A percentile compares a stretch with the other conserved stretches of the same genome.
phyloP scores from a whole-genome alignment of 2,329 filamentous ascomycete genomes.

The Waltergamsia citrina region DNA sequence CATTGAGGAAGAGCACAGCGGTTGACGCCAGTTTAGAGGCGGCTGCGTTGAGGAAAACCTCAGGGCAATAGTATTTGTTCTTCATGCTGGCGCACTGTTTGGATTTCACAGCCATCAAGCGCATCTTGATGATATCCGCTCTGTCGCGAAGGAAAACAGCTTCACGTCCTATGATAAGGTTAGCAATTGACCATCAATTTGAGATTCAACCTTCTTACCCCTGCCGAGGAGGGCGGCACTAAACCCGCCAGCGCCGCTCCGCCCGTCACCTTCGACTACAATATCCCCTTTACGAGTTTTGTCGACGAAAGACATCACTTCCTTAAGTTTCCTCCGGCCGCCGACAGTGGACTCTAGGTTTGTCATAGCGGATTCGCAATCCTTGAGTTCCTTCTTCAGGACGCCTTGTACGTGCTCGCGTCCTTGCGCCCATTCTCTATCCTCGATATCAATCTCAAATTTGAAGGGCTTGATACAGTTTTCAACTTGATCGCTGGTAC shows the following conservation, averaged over 20 bases:
- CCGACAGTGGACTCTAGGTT: conserved; percentile 69
- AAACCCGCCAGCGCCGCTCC: conserved; percentile 85
- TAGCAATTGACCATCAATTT: conserved; percentile 10
- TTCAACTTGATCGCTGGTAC: conserved; percentile 94
- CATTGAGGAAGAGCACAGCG: conserved; percentile 92
- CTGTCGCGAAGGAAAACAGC: conserved; percentile 90
- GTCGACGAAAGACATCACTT: conserved; percentile 88
- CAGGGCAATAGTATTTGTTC: conserved; percentile 95
- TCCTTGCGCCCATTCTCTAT: conserved; percentile 77
- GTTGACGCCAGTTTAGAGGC: conserved; percentile 91
- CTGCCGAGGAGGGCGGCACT: conserved; percentile 75
- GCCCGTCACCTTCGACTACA: conserved; percentile 71
- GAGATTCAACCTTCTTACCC: conserved; percentile 42
- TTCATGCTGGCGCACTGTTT: conserved; percentile 75
- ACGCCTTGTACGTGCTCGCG: conserved; percentile 73
- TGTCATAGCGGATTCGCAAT: conserved; percentile 72
- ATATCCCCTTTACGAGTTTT: conserved; percentile 81
- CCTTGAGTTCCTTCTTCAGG: conserved; percentile 78
- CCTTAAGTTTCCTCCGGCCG: conserved; percentile 73
- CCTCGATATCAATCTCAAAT: conserved; percentile 92
- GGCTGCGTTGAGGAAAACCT: conserved; percentile 95
- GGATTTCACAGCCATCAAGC: conserved; percentile 77
- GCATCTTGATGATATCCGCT: conserved; percentile 82
- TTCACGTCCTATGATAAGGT: conserved; percentile 63
- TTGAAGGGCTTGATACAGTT: conserved; percentile 99